Evolutionary conservation across 73 alveolate species (phyloP).

Genomic region (Effrenium voratum): DNA sequence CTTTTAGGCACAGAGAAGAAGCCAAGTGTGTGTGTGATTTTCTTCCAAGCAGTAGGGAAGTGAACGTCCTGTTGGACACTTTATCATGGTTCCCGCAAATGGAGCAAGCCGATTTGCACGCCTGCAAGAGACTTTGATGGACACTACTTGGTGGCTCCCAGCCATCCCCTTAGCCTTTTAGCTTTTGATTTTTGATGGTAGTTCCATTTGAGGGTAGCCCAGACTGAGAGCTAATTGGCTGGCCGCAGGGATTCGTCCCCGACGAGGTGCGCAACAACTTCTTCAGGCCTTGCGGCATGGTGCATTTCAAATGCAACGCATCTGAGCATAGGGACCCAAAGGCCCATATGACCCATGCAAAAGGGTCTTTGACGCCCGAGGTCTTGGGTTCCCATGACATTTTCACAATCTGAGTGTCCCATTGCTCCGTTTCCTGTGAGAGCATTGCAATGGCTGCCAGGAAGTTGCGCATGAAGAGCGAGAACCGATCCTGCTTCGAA

Average conservation of each 20-base stretch:
- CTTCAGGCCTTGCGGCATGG: conserved; percentile 19
- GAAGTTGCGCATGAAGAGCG: conserved; percentile 95
- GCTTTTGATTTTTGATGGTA: too few species aligned
- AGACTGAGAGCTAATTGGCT: not conserved
- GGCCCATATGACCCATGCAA: not conserved
- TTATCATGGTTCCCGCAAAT: not conserved
- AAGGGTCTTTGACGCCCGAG: too few species aligned
- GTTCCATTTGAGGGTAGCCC: too few species aligned
- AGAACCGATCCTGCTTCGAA: conserved; percentile 97
- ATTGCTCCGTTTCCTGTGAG: not conserved
- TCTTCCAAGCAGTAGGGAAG: not conserved
- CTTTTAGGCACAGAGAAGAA: not conserved
- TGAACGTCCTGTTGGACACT: not conserved
- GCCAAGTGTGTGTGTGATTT: not conserved
- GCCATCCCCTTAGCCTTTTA: too few species aligned
- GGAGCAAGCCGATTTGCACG: not conserved
- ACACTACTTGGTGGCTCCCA: not conserved
- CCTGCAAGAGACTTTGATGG: not conserved
- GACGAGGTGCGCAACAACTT: conserved; percentile 72
- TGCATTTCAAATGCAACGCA: not conserved
- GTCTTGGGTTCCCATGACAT: not conserved
- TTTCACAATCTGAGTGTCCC: not conserved
- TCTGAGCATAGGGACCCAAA: not conserved
- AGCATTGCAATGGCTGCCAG: not conserved
- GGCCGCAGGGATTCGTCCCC: conserved; percentile 71